These are phyloP conservation scores for Houttuynia cordata DNA, from an alignment of 164 flowering plant genomes.

Conservation along the genomic window DNA sequence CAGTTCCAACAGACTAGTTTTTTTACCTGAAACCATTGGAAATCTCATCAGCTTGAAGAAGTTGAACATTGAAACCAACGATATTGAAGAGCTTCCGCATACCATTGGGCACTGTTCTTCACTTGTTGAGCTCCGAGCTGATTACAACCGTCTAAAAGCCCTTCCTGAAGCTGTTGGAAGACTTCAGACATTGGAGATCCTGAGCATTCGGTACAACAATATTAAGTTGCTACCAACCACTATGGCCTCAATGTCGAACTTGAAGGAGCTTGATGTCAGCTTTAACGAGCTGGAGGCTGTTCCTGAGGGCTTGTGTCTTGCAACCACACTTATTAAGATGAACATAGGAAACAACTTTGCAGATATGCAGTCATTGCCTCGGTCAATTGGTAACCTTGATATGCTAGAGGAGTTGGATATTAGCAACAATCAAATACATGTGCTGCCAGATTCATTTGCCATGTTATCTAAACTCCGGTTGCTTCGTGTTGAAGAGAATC, in stretches of 20 bases:
- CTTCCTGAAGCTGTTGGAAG: slow-evolving; percentile 88
- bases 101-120: slow-evolving; percentile 60
- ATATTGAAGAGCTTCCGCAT: slow-evolving; percentile 79
- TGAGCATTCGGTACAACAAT: slow-evolving; percentile 71
- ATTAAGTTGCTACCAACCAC: slow-evolving; percentile 75
- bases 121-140: slow-evolving; percentile 63
- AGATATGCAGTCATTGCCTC: slow-evolving; percentile 53
- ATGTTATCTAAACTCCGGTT: slow-evolving; percentile 45
- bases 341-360: slow-evolving; percentile 77
- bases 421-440: slow-evolving; percentile 72
- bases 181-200: slow-evolving; percentile 52
- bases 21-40: slow-evolving; percentile 59
- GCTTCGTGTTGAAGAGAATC: slow-evolving; percentile 58
- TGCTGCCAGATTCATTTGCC: slow-evolving; percentile 71
- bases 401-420: slow-evolving; percentile 80
- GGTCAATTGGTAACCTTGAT: slow-evolving; percentile 83
- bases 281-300: slow-evolving; percentile 86
- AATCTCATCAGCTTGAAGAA: slow-evolving; percentile 48
- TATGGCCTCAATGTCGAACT: slow-evolving; percentile 49
- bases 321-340: slow-evolving; percentile 63
- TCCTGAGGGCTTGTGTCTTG: slow-evolving; percentile 83
- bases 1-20: slow-evolving; percentile 44
- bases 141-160: slow-evolving; percentile 75
- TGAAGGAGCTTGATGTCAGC: slow-evolving; percentile 73
- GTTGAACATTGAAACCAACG: slow-evolving; percentile 57